phyloP scores from a whole-genome alignment of 176 grass and related monocot species.

The Rhynchospora pubera region DNA sequence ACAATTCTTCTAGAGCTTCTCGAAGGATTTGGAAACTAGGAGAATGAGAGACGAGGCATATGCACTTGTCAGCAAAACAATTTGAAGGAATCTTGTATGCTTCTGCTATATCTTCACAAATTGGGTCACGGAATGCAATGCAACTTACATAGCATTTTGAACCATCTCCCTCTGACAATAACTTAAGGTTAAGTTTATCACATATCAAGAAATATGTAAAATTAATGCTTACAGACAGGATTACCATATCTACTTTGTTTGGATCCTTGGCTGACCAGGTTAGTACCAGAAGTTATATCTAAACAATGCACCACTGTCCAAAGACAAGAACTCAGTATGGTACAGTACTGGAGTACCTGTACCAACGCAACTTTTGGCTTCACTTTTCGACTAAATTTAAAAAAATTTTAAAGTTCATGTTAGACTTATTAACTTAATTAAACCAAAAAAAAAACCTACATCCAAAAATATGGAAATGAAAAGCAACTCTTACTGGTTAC shows the following conservation, averaged over 20 bases:
- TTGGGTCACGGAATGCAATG: slow-evolving; percentile 86
- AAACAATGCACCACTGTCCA: background rate
- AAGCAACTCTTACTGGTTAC: background rate
- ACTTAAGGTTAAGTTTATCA: slow-evolving; percentile 1
- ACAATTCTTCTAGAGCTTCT: slow-evolving; percentile 88
- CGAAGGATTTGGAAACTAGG: slow-evolving; percentile 88
- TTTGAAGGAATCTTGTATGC: slow-evolving; percentile 76
- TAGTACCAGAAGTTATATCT: background rate
- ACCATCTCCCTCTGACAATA: slow-evolving; percentile 90
- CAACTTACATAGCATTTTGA: slow-evolving; percentile 98
- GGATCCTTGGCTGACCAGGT: background rate
- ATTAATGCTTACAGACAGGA: background rate
- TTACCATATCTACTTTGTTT: background rate
- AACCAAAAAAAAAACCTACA: background rate
- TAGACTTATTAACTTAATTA: background rate
- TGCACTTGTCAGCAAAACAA: slow-evolving; percentile 97
- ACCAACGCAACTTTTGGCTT: background rate
- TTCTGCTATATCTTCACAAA: slow-evolving; percentile 89
- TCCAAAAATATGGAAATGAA: background rate
- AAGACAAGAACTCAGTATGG: background rate
- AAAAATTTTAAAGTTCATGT: background rate
- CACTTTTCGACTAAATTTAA: background rate
- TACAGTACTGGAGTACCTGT: background rate
- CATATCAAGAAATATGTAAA: background rate
- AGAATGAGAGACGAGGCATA: slow-evolving; percentile 94